These are phyloP conservation scores for Senecio squalidus DNA, from an alignment of 140 eudicot genomes.

Conservation along the genomic window DNA sequence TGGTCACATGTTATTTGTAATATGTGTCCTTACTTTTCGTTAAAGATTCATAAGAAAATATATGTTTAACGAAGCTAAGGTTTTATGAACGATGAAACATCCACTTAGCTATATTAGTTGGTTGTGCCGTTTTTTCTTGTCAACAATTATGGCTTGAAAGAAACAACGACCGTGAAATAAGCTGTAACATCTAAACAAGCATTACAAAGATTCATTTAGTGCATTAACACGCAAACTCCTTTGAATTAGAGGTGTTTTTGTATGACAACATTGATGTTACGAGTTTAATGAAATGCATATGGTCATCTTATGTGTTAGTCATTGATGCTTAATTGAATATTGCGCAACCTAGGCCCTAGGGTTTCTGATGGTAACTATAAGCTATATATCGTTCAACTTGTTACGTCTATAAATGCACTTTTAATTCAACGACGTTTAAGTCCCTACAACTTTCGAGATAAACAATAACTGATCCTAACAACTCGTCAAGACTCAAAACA, in stretches of 20 bases:
- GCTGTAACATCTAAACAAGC: not conserved
- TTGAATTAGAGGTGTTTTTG: conserved; percentile 3
- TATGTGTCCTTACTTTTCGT: not conserved
- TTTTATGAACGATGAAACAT: not conserved
- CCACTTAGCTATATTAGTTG: not conserved
- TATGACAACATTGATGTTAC: conserved; percentile 15
- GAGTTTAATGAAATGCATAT: conserved; percentile 11
- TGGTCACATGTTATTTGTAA: not conserved
- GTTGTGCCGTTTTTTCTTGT: not conserved
- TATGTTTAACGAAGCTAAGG: too few species aligned
- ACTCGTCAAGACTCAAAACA: conserved; percentile 3
- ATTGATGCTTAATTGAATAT: conserved; percentile 1
- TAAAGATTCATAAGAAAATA: not conserved
- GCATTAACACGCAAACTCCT: conserved; percentile 17
- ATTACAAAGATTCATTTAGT: not conserved
- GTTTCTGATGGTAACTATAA: conserved; percentile 8
- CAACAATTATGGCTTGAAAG: conserved; percentile 3
- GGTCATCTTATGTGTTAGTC: conserved; percentile 17
- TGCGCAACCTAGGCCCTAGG: conserved; percentile 11
- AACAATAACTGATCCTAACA: conserved; percentile 4
- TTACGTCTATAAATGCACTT: conserved; percentile 8
- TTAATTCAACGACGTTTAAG: conserved; percentile 20
- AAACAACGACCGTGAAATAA: not conserved
- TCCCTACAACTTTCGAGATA: conserved; percentile 13
- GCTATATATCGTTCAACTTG: conserved; percentile 9